Conservation (phyloP, 441 rosid species). For the Corymbia calophylla region DNA sequence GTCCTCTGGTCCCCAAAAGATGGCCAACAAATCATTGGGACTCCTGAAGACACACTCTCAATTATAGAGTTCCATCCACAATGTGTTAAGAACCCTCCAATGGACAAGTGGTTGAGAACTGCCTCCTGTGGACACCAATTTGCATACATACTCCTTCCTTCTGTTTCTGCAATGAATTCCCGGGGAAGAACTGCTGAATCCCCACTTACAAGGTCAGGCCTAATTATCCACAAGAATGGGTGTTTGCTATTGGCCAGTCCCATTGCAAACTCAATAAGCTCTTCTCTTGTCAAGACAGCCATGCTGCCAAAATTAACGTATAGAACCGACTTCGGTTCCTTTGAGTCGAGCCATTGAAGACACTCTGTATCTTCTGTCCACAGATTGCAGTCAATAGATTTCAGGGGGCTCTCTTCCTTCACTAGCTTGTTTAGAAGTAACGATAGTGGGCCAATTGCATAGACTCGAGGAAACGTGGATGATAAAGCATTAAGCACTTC, state of each 20-base stretch:
- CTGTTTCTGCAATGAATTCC: background rate
- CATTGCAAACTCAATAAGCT: constrained; percentile 1
- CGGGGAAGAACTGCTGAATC: background rate
- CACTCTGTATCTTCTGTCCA: constrained; percentile 11
- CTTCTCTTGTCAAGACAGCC: background rate
- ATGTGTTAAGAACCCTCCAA: background rate
- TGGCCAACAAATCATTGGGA: background rate
- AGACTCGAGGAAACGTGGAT: background rate
- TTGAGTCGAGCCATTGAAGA: background rate
- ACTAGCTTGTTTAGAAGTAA: background rate
- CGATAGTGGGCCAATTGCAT: constrained; percentile 7
- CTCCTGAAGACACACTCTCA: background rate
- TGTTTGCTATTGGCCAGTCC: constrained; percentile 1
- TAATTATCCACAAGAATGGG: background rate
- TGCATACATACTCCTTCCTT: background rate
- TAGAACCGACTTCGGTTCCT: constrained; percentile 1
- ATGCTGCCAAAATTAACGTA: background rate
- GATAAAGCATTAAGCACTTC: background rate
- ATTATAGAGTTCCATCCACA: background rate
- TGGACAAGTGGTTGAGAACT: background rate
- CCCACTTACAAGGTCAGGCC: background rate
- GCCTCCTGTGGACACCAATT: background rate
- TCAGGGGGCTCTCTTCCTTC: background rate
- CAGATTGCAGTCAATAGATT: background rate
- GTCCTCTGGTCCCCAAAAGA: background rate